A percentile compares a stretch with the other conserved stretches of the same genome.
Conservation (phyloP, 1,139 yeast genomes). For the Arxiozyma slooffiae region DNA sequence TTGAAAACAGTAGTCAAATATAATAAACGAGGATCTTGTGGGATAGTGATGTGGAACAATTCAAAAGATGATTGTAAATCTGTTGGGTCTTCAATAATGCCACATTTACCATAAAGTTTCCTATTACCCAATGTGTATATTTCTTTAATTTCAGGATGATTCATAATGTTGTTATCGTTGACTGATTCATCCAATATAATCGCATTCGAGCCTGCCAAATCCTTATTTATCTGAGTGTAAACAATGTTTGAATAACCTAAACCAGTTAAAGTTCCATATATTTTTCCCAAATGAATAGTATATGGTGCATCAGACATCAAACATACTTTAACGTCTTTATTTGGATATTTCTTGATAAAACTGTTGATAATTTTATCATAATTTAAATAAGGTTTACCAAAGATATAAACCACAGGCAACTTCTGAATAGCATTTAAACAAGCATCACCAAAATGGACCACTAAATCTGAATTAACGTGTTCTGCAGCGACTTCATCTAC, state of each 20-base stretch:
- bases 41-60: conserved; percentile 61
- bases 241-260: conserved; percentile 39
- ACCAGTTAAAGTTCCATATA: conserved; percentile 3
- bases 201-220: conserved; percentile 27
- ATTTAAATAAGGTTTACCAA: conserved; percentile 57
- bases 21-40: conserved; percentile 70
- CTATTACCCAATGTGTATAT: conserved; percentile 25
- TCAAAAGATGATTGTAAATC: conserved; percentile 34
- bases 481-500: conserved; percentile 95
- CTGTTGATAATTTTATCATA: conserved; percentile 28
- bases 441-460: conserved; percentile 91
- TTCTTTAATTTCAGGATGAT: conserved; percentile 1
- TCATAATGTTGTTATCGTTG: conserved; percentile 14
- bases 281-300: conserved; percentile 34
- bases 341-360: conserved; percentile 36
- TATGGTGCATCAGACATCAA: conserved; percentile 64
- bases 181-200: conserved; percentile 37
- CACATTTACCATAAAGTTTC: conserved; percentile 12
- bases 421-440: conserved; percentile 72
- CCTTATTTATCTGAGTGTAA: conserved; percentile 42
- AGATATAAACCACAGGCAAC: conserved; percentile 64
- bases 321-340: conserved; percentile 36
- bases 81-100: conserved; percentile 11
- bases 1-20: conserved; percentile 63
- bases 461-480: conserved; percentile 77